phyloP scores from a whole-genome alignment of 2,329 filamentous ascomycete species.

The Cylindrodendrum hubeiense region DNA sequence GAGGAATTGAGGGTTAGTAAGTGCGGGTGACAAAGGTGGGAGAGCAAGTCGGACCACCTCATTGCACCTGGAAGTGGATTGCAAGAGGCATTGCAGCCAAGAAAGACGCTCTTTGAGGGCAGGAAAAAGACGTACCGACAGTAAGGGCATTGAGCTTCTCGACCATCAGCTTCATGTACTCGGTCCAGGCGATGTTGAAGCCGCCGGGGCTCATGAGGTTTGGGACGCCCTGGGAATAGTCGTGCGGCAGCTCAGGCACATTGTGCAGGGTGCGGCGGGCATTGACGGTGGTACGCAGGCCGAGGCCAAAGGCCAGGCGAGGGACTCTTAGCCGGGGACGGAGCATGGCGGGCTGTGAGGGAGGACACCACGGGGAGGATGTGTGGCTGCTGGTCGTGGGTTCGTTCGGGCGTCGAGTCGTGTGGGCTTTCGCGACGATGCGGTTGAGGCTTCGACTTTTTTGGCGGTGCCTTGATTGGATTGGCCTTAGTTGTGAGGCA shows the following conservation, averaged over 20 bases:
- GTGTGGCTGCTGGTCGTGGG: conserved; percentile 10
- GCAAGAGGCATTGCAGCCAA: conserved; percentile 18
- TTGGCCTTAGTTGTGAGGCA: conserved; percentile 27
- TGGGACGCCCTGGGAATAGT: conserved; percentile 69
- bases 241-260: conserved; percentile 60
- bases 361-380: conserved; percentile 10
- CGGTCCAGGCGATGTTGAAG: conserved; percentile 82
- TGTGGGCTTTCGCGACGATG: conserved; percentile 21
- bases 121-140: conserved; percentile 68
- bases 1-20: conserved; percentile 27
- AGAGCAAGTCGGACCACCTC: conserved; percentile 9
- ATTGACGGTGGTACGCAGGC: conserved; percentile 50
- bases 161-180: conserved; percentile 82
- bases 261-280: conserved; percentile 59
- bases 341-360: conserved; percentile 55
- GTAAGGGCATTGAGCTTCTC: conserved; percentile 82
- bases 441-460: conserved; percentile 25
- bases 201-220: conserved; percentile 77
- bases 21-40: not conserved
- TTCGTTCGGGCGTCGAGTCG: conserved; percentile 1
- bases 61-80: not conserved
- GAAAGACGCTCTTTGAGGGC: not conserved
- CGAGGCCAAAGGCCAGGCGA: conserved; percentile 53
- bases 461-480: conserved; percentile 13
- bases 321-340: conserved; percentile 67